Conservation (phyloP, 495 filamentous ascomycete genomes). For the Corynascus novoguineensis region DNA sequence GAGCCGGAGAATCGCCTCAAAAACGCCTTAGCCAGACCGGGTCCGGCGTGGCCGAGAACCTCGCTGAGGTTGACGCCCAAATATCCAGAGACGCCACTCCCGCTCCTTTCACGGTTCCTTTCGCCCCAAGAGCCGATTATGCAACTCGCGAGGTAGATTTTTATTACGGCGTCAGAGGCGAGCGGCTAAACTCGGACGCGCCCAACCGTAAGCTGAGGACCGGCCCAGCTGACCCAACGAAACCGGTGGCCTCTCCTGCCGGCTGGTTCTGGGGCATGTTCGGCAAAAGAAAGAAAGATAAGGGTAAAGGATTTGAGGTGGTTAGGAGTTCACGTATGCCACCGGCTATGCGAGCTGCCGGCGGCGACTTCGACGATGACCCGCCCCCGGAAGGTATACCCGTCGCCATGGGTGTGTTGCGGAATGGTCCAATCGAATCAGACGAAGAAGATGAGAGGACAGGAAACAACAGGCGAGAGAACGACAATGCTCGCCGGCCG, state of each 20-base stretch:
- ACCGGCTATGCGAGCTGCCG: conserved; percentile 48
- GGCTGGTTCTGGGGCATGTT: conserved; percentile 81
- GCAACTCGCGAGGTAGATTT: conserved; percentile 90
- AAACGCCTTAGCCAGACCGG: conserved; percentile 38
- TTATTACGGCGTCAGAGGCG: conserved; percentile 86
- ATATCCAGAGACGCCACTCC: conserved; percentile 40
- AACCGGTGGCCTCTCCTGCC: conserved; percentile 77
- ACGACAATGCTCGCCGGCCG: conserved; percentile 17
- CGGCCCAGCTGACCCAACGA: conserved; percentile 89
- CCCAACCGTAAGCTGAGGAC: conserved; percentile 82
- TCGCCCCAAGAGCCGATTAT: conserved; percentile 66
- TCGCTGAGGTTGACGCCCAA: conserved; percentile 37
- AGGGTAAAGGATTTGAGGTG: conserved; percentile 91
- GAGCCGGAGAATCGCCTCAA: conserved; percentile 48
- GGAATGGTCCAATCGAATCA: conserved; percentile 54
- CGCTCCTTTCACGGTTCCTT: conserved; percentile 31
- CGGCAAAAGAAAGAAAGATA: conserved; percentile 78
- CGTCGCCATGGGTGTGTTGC: conserved; percentile 51
- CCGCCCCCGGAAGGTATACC: conserved; percentile 51
- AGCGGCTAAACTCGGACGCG: conserved; percentile 72
- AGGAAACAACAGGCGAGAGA: conserved; percentile 24
- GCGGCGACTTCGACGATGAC: conserved; percentile 51
- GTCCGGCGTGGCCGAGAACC: conserved; percentile 25
- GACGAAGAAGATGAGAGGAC: conserved; percentile 47
- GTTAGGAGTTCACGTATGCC: conserved; percentile 76